Base-by-base conservation (phyloP, 345 rosid genomes). In the Streptanthus diversifolius region DNA sequence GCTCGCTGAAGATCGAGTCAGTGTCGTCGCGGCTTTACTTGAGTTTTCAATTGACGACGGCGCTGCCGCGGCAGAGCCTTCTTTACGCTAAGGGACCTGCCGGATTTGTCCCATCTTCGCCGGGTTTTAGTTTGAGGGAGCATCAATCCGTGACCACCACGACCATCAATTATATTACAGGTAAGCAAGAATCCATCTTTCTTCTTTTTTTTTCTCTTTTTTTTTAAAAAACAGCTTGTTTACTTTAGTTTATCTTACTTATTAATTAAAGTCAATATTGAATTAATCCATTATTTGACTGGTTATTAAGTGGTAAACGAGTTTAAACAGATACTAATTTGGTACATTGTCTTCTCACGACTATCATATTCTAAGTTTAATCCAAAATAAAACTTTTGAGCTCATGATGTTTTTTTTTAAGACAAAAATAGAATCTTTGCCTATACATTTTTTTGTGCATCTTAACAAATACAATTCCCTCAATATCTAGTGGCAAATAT, bases 131-230 rank as follows among this genome's bases (percentile, higher is more conserved):
- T 9, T 75, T 93, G 81, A 63, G 68, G 2, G 76, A 86, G 78
- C 98, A 93, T n/a, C n/a, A n/a, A n/a, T n/a, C 79, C 75, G 55
- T 63, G 82, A 74, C 70, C 56, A 55, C 88, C 68, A 88, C 92
- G 13, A 15, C 43, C 29, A 48, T 93, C 61, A 71, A 90, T 82
- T 90, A 83, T 52, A 68, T 3, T 57, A 80, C 96, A 79, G 95
- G 98, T 92, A 71, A 71, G 55, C 71, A 45, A 2, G 2, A 39
- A 39, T 3, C 47, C 47, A 39, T 5, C 58, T 22, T 48, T 55
- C 7, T 7, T 8, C 10, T 14, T 19, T 43, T 19, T 7, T 7
- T 47, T n/a, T n/a, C n/a, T n/a, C n/a, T n/a, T n/a, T 10, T 19
- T 7, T 5, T 1, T 7, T 7, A 7, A 33, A 4, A 51, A 5